These are phyloP conservation scores for Auricularia sp. DNA, from an alignment of 768 basidiomycete species.

Conservation along the genomic window DNA sequence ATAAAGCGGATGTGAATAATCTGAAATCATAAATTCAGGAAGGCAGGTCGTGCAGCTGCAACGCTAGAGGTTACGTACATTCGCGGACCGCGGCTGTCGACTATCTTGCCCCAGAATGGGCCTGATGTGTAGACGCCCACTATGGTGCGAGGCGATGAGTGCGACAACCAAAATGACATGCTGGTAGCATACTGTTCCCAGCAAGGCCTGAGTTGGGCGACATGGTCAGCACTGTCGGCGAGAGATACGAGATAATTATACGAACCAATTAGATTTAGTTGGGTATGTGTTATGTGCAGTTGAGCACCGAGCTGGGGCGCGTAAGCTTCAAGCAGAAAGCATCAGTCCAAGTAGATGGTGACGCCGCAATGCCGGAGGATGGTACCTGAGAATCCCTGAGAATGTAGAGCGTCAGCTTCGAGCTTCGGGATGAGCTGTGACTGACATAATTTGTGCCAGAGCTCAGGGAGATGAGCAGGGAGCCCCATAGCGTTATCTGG, in stretches of 20 bases:
- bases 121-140: constrained; percentile 72
- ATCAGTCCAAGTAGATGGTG: constrained; percentile 1
- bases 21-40: constrained; percentile 18
- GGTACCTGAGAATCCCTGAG: constrained; percentile 30
- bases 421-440: constrained; percentile 3
- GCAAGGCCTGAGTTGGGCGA: constrained; percentile 31
- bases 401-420: not conserved
- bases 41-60: not conserved
- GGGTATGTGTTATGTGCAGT: constrained; percentile 66
- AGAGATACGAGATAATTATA: not conserved
- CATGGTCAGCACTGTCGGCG: not conserved
- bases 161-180: not conserved
- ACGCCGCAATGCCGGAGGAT: not conserved
- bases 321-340: constrained; percentile 45
- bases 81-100: constrained; percentile 64
- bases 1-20: constrained; percentile 48
- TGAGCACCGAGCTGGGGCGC: constrained; percentile 77
- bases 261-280: constrained; percentile 64
- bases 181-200: constrained; percentile 48
- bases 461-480: constrained; percentile 49
- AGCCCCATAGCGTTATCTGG: constrained; percentile 41
- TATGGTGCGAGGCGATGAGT: constrained; percentile 17
- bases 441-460: constrained; percentile 72
- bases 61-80: constrained; percentile 16
- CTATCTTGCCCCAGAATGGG: constrained; percentile 70